A percentile compares a stretch with the other conserved stretches of the same genome.
These are phyloP conservation scores for Scleromitrula shiraiana DNA, from an alignment of 2,329 filamentous ascomycete species.

Conservation along the genomic window DNA sequence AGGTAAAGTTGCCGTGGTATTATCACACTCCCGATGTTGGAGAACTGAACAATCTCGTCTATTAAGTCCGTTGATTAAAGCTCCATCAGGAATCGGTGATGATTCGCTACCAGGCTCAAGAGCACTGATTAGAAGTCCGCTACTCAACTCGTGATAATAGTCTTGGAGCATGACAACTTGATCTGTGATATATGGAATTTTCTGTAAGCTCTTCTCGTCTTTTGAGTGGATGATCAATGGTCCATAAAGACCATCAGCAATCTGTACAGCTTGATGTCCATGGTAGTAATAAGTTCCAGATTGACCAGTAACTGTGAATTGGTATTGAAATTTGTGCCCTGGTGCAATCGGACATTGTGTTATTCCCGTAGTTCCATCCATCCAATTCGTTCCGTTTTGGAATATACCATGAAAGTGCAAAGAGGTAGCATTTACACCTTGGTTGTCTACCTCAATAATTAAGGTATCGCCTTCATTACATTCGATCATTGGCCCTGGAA, in stretches of 20 bases:
- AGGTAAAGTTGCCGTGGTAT: slow-evolving; percentile 32
- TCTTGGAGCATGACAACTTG: slow-evolving; percentile 61
- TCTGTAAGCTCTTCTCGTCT: slow-evolving; percentile 41
- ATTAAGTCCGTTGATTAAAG: slow-evolving; percentile 38
- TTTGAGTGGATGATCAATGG: slow-evolving; percentile 58
- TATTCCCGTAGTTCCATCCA: slow-evolving; percentile 63
- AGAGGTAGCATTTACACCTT: slow-evolving; percentile 52
- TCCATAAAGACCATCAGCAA: slow-evolving; percentile 61
- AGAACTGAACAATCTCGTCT: slow-evolving; percentile 33
- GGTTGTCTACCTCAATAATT: slow-evolving; percentile 61
- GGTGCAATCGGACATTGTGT: slow-evolving; percentile 58
- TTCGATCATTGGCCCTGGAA: slow-evolving; percentile 65
- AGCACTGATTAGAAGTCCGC: slow-evolving; percentile 31
- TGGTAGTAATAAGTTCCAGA: slow-evolving; percentile 53
- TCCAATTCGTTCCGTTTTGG: slow-evolving; percentile 65
- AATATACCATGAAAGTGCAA: slow-evolving; percentile 75
- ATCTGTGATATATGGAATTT: slow-evolving; percentile 48
- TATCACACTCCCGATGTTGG: slow-evolving; percentile 38
- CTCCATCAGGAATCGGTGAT: slow-evolving; percentile 38
- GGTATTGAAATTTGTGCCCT: slow-evolving; percentile 55
- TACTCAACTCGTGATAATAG: slow-evolving; percentile 58
- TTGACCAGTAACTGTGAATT: slow-evolving; percentile 52
- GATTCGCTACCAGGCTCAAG: slow-evolving; percentile 36
- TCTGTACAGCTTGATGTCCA: slow-evolving; percentile 55
- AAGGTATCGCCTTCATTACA: slow-evolving; percentile 67